Evolutionary conservation across 371 early-diverging fungal species (phyloP).

Genomic region (Cladochytrium tenue): DNA sequence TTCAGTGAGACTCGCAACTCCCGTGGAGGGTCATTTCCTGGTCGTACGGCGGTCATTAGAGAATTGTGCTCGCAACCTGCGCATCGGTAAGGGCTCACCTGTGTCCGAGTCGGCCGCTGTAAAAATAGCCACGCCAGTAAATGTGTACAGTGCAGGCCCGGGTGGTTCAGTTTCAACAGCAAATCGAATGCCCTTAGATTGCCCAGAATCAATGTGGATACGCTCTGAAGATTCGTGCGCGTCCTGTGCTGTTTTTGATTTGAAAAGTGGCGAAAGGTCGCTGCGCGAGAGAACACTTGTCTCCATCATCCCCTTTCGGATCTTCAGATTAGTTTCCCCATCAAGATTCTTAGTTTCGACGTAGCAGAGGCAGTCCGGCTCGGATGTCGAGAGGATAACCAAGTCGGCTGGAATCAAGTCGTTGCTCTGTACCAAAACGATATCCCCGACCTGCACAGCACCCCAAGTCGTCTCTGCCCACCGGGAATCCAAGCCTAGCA

Average conservation of each 20-base stretch:
- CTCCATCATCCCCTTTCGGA: constrained; percentile 15
- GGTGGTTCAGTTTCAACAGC: constrained; percentile 74
- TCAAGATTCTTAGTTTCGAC: constrained; percentile 94
- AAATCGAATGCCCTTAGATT: too few relatives aligned
- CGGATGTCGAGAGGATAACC: constrained; percentile 71
- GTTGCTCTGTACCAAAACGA: constrained; percentile 70
- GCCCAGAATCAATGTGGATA: too few relatives aligned
- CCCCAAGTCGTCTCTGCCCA: background rate
- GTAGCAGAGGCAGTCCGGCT: constrained; percentile 74
- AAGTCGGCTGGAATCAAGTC: constrained; percentile 82
- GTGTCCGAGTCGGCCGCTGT: too few relatives aligned
- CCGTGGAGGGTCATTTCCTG: too few relatives aligned
- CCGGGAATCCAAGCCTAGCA: background rate
- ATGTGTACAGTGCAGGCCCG: constrained; percentile 35
- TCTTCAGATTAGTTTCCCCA: constrained; percentile 96
- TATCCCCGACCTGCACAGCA: constrained; percentile 64
- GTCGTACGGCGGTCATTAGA: too few relatives aligned
- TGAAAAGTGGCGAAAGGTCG: background rate
- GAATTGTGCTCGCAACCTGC: too few relatives aligned
- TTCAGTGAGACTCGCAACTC: too few relatives aligned
- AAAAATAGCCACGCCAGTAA: too few relatives aligned
- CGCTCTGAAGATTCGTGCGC: too few relatives aligned
- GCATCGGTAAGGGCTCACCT: too few relatives aligned
- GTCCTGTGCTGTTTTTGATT: background rate
- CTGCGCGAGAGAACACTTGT: background rate